Evolutionary conservation across 805 yeast genomes (phyloP), one percentile per base, ranked within the genome.

Genomic region (Cyberlindnera xylosilytica): DNA sequence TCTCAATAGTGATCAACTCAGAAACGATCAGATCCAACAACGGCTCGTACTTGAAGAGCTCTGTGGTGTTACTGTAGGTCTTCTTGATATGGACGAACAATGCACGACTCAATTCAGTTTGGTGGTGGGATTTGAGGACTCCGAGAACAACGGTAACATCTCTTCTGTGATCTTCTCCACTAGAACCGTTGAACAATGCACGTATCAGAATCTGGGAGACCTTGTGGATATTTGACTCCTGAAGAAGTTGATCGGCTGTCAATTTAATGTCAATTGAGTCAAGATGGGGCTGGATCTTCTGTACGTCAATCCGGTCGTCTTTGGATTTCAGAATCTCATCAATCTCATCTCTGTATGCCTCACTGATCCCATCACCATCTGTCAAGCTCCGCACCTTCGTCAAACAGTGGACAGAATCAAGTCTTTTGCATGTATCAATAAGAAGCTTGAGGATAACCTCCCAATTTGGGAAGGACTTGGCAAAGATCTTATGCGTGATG

Each of bases 11-110:
- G 3, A 70, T 47, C 31, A 73, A 58, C 16, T 65, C 70, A 39
- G 68, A 63, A 11, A 65, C 43, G 1, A 73, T 51, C 33, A 74
- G 44, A 22, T 60, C 65, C n/a, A 64, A 42, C 6, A 72, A 48
- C 11, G 73, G 57, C 30, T 61, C 69, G 34, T 63, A 48, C 40
- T 68, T 63, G 19, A 60, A 47, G 3, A 65, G 61, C 42, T 64
- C 68, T 33, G 66, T 68, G 5, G 49, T 39, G 20, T 48, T 49
- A 38, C 37, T 45, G 46, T 38, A 59, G 18, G 56, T 56, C 53
- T 46, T 62, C 51, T 51, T 63, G 44, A 54, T 56, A 50, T 36
- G 60, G 24, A 51, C 57, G 41, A 56, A 53, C 5, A 57, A 20
- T 1, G 41, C 41, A 29, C 57, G 54, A 28, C 52, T 49, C 33